Evolutionary conservation across 2,329 filamentous ascomycete species (phyloP), one percentile per base, ranked within the genome.

Genomic region (Aureobasidium pullulans): DNA sequence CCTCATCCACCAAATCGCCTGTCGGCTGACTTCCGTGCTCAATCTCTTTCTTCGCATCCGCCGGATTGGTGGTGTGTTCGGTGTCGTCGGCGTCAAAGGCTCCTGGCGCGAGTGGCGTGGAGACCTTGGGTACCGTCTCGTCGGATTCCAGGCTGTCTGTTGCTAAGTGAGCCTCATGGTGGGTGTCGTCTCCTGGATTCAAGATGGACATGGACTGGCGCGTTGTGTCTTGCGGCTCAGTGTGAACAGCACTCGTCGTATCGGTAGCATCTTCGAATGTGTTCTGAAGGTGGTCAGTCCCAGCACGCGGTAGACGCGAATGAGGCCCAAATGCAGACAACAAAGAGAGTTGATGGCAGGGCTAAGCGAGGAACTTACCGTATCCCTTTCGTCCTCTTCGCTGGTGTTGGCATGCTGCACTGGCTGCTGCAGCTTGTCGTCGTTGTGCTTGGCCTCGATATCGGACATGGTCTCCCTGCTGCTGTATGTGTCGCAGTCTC

Each of bases 201-300:
- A 63, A 59, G 63, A 60, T 19, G 67, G 67, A 37, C 63, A 60
- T 19, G 67, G 67, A 37, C 63, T 61, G 62, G 72, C 65, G 37
- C 48, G 50, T 36, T 61, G 59, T 13, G 48, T 57, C 60, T 28
- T 61, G 62, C 23, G 36, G 53, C 54, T 49, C 48, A 53, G 36
- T 62, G 54, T 57, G 50, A 28, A 64, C 66, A 42, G 66, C 65
- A 44, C 65, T 66, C 16, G 68, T 64, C 53, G 79, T 82, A 72
- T 89, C 87, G 66, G 84, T 77, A 59, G 89, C 90, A 78, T 96
- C 90, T 75, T 96, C 90, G 69, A 95, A 96, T 15, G 82, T 83
- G 67, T 92, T 87, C 86, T 90, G 70, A 36, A 6, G 15, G 19
- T 15, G 19, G 15, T 52, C 47, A 59, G 37, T 19, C n/a, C 9